Evolutionary conservation across 2,329 filamentous ascomycete genomes (phyloP).

Genomic region (Diaporthe ilicicola): DNA sequence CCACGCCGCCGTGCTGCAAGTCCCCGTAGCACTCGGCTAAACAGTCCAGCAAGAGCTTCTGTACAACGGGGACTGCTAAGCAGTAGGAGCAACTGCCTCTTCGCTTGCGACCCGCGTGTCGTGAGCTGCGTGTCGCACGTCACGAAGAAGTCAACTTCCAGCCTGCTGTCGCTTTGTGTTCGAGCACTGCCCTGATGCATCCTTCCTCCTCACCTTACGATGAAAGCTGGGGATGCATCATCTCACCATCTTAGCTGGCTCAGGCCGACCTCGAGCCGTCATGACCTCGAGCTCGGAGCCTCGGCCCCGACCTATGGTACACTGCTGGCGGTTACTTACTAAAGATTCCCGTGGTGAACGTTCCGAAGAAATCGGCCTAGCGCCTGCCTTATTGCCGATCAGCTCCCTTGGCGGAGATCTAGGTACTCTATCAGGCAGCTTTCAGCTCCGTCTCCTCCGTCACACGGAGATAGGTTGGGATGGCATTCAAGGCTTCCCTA

Average conservation of each 20-base stretch:
- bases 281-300: background rate
- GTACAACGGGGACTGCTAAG: background rate
- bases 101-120: background rate
- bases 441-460: background rate
- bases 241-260: background rate
- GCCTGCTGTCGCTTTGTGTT: too few relatives aligned
- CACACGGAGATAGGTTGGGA: background rate
- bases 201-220: background rate
- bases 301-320: background rate
- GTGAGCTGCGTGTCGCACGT: background rate
- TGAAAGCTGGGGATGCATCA: background rate
- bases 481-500: background rate
- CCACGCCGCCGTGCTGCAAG: conserved; percentile 5
- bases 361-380: background rate
- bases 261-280: background rate
- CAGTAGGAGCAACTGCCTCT: background rate
- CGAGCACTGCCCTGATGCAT: background rate
- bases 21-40: conserved; percentile 13
- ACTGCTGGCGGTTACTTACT: background rate
- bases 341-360: background rate
- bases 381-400: conserved; percentile 3
- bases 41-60: background rate
- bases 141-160: background rate
- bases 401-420: background rate
- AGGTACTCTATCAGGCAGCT: background rate